These are phyloP conservation scores for Diaporthe nobilis DNA, from an alignment of 2,329 filamentous ascomycete genomes.

Conservation along the genomic window DNA sequence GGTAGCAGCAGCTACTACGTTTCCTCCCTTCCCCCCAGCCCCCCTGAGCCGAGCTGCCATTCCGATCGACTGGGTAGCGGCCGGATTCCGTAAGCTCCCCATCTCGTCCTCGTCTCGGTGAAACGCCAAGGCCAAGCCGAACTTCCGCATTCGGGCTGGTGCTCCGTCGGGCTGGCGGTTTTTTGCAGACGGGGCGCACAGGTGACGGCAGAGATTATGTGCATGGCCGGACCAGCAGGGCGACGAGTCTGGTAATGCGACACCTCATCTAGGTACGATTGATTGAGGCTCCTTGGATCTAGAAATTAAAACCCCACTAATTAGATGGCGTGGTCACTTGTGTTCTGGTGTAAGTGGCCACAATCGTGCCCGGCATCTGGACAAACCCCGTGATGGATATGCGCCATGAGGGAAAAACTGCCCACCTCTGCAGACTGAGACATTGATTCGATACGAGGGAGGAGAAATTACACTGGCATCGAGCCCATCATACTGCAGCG, in stretches of 20 bases:
- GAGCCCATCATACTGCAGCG: background rate
- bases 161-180: conserved; percentile 1
- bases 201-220: background rate
- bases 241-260: background rate
- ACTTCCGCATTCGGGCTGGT: conserved; percentile 30
- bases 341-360: background rate
- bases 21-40: background rate
- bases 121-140: conserved; percentile 31
- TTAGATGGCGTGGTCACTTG: background rate
- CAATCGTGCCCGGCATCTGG: background rate
- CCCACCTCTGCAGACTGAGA: background rate
- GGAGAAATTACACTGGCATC: background rate
- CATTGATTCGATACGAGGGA: background rate
- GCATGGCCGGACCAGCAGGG: background rate
- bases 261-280: conserved; percentile 13
- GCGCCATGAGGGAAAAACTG: background rate
- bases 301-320: conserved; percentile 21
- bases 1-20: background rate
- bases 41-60: conserved; percentile 4
- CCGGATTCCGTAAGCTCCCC: conserved; percentile 16
- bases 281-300: conserved; percentile 23
- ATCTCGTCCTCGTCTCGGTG: conserved; percentile 24
- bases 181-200: background rate
- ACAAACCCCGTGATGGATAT: background rate
- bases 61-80: conserved; percentile 23